Base-by-base conservation (phyloP, 2,329 filamentous ascomycete species). In the Waltergamsia citrina region DNA sequence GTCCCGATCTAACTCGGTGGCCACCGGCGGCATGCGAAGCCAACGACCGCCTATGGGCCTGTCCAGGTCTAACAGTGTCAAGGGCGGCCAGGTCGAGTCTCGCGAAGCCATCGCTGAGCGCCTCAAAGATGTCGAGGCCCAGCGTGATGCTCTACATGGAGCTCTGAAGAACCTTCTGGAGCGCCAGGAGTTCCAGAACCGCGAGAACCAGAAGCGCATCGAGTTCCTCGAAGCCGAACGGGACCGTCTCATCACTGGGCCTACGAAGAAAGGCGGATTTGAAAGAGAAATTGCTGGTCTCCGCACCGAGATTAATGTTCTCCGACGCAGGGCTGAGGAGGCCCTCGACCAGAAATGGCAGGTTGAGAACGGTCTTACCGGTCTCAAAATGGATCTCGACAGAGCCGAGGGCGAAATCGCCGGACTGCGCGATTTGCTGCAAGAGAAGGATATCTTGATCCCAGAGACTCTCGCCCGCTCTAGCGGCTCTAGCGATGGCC, bases 321-420 rank as follows among this genome's bases (percentile, higher is more conserved):
- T 98, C 37, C 79, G 92, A 28, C 81, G 81, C 41, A 78, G 92
- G 35, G 90, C 90, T 20, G 90, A 98, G 48, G 90, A 96, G 43
- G 90, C 90, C 12, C 71, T 96, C 11, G 86, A 94, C 51, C 85
- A 94, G 50, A 96, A 96, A 59, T 96, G 85, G 81, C 83, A 93
- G 52, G 90, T 88, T 41, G 90, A 95, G 59, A 93, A 93, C 60
- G 86, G 86, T 14, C 65, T 96, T 3, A 73, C 77, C 34, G 86
- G 88, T 36, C 63, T 96, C 37, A 94, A 94, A 63, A 95, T 94
- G 83, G 90, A 96, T 51, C 74, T 98, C 27, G 92, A 96, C 57
- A 84, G 88, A 41, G 88, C 92, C 18, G 86, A 95, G 56, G 84
- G 92, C 53, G 92, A 98, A 60, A 94, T 94, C 20, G 67, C 75